Conservation (phyloP, 805 yeast genomes). For the Saturnispora galanensis region DNA sequence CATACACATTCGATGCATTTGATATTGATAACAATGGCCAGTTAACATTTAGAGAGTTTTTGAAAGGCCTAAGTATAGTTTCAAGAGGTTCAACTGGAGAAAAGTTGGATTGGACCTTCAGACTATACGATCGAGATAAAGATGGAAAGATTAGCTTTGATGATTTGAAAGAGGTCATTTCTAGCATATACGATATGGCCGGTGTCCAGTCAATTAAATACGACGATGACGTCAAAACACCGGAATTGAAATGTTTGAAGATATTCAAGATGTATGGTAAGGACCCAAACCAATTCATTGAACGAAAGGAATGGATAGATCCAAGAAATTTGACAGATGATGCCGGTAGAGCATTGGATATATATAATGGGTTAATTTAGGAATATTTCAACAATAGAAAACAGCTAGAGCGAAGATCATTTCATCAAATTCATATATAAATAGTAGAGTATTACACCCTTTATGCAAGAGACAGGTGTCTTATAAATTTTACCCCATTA, state of each 20-base stretch:
- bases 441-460: slow-evolving; percentile 37
- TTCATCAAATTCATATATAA: background rate
- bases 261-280: slow-evolving; percentile 26
- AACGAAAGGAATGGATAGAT: slow-evolving; percentile 76
- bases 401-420: background rate
- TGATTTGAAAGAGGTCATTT: slow-evolving; percentile 72
- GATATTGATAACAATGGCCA: slow-evolving; percentile 73
- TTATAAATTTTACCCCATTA: slow-evolving; percentile 50
- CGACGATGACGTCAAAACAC: slow-evolving; percentile 84
- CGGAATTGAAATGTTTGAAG: slow-evolving; percentile 77
- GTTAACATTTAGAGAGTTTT: slow-evolving; percentile 88
- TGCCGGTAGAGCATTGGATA: slow-evolving; percentile 62
- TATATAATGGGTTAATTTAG: slow-evolving; percentile 29
- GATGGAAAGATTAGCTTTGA: slow-evolving; percentile 68
- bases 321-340: slow-evolving; percentile 73
- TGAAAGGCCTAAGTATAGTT: slow-evolving; percentile 76
- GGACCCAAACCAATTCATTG: slow-evolving; percentile 28
- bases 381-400: background rate
- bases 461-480: slow-evolving; percentile 90
- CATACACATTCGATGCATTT: slow-evolving; percentile 78
- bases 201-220: slow-evolving; percentile 80
- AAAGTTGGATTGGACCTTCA: slow-evolving; percentile 83
- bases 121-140: slow-evolving; percentile 71
- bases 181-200: slow-evolving; percentile 87
- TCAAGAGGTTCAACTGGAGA: slow-evolving; percentile 80